These are phyloP conservation scores for Tuber aestivum DNA, from an alignment of 495 filamentous ascomycete species.

Conservation along the genomic window DNA sequence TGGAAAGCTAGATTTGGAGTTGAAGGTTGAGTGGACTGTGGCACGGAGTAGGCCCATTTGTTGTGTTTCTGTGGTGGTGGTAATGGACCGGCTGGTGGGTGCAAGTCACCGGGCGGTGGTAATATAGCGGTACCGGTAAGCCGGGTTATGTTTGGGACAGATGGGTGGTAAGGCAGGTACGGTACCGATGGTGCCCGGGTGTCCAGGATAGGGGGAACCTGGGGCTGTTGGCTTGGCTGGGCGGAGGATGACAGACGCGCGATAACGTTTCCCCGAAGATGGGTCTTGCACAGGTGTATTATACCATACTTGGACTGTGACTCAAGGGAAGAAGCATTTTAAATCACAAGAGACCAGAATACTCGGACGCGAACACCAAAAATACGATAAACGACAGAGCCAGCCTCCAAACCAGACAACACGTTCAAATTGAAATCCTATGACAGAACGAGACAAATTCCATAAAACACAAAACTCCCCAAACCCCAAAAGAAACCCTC, in stretches of 20 bases:
- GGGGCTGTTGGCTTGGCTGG: neutral
- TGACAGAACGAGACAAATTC: neutral
- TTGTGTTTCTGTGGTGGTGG: neutral
- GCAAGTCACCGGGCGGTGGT: neutral
- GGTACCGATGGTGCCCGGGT: neutral
- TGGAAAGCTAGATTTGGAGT: conserved; percentile 30
- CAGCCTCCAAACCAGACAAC: neutral
- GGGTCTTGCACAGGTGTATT: neutral
- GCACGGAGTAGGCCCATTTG: conserved; percentile 29
- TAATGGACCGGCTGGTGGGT: neutral
- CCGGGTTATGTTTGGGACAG: neutral
- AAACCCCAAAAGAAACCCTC: neutral
- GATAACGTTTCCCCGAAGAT: neutral
- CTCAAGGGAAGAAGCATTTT: neutral
- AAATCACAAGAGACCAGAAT: neutral
- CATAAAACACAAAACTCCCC: neutral
- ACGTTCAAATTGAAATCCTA: neutral
- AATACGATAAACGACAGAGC: neutral
- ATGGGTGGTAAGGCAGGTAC: neutral
- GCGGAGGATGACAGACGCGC: neutral
- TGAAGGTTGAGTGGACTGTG: conserved; percentile 17
- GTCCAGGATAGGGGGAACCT: neutral
- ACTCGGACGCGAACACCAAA: neutral
- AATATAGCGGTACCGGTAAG: neutral
- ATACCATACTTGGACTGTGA: neutral